These are phyloP conservation scores for Thelonectria discophora DNA, from an alignment of 2,329 filamentous ascomycete species.

Conservation along the genomic window DNA sequence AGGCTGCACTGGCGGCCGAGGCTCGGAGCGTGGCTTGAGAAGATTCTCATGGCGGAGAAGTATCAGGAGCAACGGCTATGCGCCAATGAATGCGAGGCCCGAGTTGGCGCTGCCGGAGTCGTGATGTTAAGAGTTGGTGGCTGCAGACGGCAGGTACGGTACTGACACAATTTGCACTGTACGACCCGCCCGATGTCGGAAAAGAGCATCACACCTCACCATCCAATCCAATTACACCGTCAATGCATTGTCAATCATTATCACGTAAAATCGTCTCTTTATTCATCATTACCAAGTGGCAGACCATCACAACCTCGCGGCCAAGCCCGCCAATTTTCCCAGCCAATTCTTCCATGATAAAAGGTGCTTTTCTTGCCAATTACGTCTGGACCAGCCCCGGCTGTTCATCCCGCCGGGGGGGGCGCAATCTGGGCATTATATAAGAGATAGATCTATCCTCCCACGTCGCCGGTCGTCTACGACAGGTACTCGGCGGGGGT, in stretches of 20 bases:
- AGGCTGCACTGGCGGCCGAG: slow-evolving; percentile 23
- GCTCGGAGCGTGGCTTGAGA: neutral
- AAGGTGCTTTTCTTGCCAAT: slow-evolving; percentile 35
- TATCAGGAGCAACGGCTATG: neutral
- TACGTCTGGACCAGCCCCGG: slow-evolving; percentile 37
- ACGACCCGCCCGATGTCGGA: slow-evolving; percentile 4
- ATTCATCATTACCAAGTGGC: slow-evolving; percentile 31
- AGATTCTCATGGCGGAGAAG: slow-evolving; percentile 4
- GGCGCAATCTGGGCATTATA: slow-evolving; percentile 38
- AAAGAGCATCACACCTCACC: neutral
- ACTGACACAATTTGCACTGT: neutral
- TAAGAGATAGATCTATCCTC: slow-evolving; percentile 35
- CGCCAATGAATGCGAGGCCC: no score
- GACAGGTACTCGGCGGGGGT: slow-evolving; percentile 44
- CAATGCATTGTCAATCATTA: neutral
- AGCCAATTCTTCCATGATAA: slow-evolving; percentile 35
- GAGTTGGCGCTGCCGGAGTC: no score
- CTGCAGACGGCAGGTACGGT: no score
- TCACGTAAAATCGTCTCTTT: slow-evolving; percentile 15
- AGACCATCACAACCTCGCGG: slow-evolving; percentile 14
- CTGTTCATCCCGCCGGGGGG: slow-evolving; percentile 27
- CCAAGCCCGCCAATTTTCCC: slow-evolving; percentile 17
- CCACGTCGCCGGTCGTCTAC: slow-evolving; percentile 9
- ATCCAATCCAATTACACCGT: neutral
- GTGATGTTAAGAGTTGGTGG: no score